phyloP scores from a whole-genome alignment of 352 stramenopile genomes.

The Globisporangium apiculatum region DNA sequence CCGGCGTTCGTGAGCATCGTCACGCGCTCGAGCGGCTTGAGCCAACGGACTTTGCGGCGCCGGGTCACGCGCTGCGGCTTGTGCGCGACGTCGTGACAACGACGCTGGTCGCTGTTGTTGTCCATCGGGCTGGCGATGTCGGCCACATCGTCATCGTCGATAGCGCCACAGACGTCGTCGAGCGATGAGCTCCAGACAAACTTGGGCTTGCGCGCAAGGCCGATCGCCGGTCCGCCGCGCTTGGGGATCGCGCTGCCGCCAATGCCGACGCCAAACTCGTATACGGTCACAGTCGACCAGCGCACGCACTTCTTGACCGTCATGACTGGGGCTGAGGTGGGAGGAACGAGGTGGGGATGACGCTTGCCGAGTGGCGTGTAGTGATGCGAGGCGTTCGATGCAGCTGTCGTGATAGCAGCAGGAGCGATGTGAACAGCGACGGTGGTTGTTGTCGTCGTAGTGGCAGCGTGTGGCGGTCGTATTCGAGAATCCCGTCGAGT shows the following conservation, averaged over 20 bases:
- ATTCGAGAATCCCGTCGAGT: no score
- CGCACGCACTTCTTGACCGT: conserved; percentile 26
- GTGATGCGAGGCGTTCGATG: no score
- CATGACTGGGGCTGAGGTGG: neutral
- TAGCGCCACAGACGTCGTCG: conserved; percentile 4
- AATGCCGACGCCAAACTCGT: conserved; percentile 44
- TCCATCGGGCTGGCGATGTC: no score
- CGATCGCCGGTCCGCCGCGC: conserved; percentile 34
- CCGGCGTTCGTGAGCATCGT: conserved; percentile 4
- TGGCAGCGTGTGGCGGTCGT: neutral
- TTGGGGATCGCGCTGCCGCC: conserved; percentile 38
- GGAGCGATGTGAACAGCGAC: neutral
- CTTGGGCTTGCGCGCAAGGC: conserved; percentile 26
- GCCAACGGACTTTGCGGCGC: neutral
- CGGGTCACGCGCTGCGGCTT: no score
- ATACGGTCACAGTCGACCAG: conserved; percentile 50
- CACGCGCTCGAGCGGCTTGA: conserved; percentile 56
- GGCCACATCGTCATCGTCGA: no score
- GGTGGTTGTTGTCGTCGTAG: neutral
- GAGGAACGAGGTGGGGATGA: no score
- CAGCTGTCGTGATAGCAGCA: no score
- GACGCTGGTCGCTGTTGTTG: no score
- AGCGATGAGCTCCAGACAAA: conserved; percentile 27
- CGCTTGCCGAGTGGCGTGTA: no score
- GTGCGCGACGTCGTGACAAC: no score